phyloP scores from a whole-genome alignment of 495 filamentous ascomycete species.

The Usnea hakonensis region DNA sequence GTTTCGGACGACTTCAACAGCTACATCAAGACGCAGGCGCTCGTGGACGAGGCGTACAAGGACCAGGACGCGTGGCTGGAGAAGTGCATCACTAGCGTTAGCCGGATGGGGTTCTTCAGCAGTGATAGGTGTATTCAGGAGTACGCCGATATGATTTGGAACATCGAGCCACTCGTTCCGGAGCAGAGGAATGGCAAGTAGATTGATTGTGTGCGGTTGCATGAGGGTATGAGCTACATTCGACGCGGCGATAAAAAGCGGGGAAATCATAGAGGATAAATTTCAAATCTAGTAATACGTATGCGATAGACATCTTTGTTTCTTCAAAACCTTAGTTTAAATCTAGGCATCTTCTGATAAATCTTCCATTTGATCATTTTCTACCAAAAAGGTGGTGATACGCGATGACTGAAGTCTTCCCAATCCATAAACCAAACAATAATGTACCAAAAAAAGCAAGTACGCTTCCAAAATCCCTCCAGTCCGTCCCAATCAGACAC shows the following conservation, averaged over 20 bases:
- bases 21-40: conserved; percentile 79
- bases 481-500: background rate
- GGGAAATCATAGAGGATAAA: background rate
- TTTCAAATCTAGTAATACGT: background rate
- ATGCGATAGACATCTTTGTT: background rate
- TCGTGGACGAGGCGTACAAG: conserved; percentile 85
- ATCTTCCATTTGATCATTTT: background rate
- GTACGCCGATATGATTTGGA: conserved; percentile 90
- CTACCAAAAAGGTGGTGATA: background rate
- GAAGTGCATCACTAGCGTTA: conserved; percentile 81
- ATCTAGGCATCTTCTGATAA: background rate
- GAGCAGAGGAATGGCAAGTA: conserved; percentile 16
- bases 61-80: conserved; percentile 86
- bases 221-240: background rate
- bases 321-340: background rate
- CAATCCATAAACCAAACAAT: no score
- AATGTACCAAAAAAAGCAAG: background rate
- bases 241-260: background rate
- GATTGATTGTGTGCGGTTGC: background rate
- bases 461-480: background rate
- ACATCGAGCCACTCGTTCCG: conserved; percentile 65
- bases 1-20: conserved; percentile 94
- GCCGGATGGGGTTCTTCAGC: conserved; percentile 94
- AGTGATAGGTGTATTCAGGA: conserved; percentile 95
- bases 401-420: background rate